Evolutionary conservation across 257 asterid species (phyloP), one percentile per base, ranked within the genome.

Genomic region (Solanum virginianum): DNA sequence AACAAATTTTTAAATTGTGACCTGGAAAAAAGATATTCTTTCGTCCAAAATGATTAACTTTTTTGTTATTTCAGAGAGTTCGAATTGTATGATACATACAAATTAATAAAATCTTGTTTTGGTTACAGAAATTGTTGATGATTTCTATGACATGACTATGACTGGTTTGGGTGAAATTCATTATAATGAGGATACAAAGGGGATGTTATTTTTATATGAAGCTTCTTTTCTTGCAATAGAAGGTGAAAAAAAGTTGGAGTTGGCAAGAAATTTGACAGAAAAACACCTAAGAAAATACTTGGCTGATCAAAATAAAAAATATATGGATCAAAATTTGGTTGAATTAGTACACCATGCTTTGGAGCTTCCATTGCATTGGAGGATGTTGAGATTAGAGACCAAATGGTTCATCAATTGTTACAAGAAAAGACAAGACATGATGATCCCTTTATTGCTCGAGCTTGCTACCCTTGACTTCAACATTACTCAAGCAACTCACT

Each of bases 351-450:
- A 79, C 0, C 87, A 65, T 56, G 85, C 93, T 3, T 69, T 90
- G 86, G 95, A 88, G 84, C 72, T 88, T 39, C 91, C 93, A 72
- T 45, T 86, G 54, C 90, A 92, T 79, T 88, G 92, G 89, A 89
- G 88, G 55, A 53, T 68, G 80, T 86, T 56, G 29, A 83, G 89
- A 85, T 85, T 88, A n/a, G 86, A 91, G n/a, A 80, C 88, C 15
- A 87, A 86, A 41, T 88, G 91, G 89, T 89, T 80, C 79, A 86
- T 92, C 65, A 54, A 88, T 3, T 80, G 65, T 2, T 92, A 89
- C 55, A 65, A 74, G 72, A 88, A 14, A 29, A 85, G 85, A 68
- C 18, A 17, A 7, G 62, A 85, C 68, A 62, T 6, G 90, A 87
- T 24, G 90, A 85, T 84, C 47, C 88, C 85, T 17, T 1, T 53